Base-by-base conservation (phyloP, 2,329 filamentous ascomycete species). In the Iodosphaeria phyllophila region DNA sequence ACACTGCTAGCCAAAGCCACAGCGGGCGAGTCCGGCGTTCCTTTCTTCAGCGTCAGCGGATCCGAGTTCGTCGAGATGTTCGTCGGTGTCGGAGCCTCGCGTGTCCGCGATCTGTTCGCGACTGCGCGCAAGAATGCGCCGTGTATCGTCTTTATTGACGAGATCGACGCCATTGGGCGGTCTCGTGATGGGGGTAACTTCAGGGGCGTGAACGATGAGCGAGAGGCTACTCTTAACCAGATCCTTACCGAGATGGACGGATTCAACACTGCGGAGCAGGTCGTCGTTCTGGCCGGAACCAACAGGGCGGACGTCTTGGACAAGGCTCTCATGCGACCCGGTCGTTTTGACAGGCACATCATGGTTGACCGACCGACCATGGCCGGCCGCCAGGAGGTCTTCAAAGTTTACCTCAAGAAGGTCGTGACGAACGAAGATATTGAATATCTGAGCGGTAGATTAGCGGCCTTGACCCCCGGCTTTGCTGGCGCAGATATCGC, bases 61-160 rank as follows among this genome's bases (percentile, higher is more conserved):
- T 98, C 89, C 24, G 89, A 98, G 48, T 98, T 98, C 45, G 86
- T 98, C 16, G 89, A 98, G 55, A 98, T 98, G 86, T 98, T 98
- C 46, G 89, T 98, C 25, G 89, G 89, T 68, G 89, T 98, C 31
- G 89, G 89, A 51, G 80, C 89, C 12, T 95, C 86, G 16, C 71
- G 89, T 51, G 89, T 98, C 25, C 73, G 89, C 40, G 89, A 98
- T 50, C 58, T 98, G 26, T 98, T 98, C 43, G 74, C 82, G 29
- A 92, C 80, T 39, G 89, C 89, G 11, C 72, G 89, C 30, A 95
- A 95, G 60, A 92, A 80, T 51, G 79, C 89, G 1, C 89, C 89
- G 4, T 98, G 89, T 54, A 98, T 98, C 51, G 91, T 98, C 51
- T 98, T 98, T 59, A 95, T 98, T 37, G 89, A 98, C 46, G 89